Conservation (phyloP, 371 early-diverging fungal species). For the Basidiobolus meristosporus region DNA sequence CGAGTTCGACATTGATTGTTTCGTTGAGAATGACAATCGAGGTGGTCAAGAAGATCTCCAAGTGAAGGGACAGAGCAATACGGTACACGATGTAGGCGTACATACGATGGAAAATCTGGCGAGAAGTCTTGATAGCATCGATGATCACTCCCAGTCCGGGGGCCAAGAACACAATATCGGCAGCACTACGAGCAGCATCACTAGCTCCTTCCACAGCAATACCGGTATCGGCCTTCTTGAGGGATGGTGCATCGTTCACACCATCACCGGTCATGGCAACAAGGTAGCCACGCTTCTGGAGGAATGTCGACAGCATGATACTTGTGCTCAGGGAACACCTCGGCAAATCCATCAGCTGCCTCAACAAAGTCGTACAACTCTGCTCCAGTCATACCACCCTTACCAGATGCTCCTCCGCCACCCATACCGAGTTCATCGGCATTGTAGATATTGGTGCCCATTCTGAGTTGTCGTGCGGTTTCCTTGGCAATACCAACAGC, state of each 20-base stretch:
- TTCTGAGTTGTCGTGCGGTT: constrained; percentile 50
- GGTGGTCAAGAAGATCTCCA: neutral
- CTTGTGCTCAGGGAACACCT: constrained; percentile 74
- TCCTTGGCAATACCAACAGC: constrained; percentile 60
- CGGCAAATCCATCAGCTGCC: constrained; percentile 23
- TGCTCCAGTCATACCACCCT: neutral
- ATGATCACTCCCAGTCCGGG: constrained; percentile 57
- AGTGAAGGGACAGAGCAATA: constrained; percentile 1
- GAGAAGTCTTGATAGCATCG: constrained; percentile 17
- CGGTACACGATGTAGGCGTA: neutral
- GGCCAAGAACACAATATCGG: constrained; percentile 52
- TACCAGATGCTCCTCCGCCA: neutral
- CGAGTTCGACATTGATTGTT: neutral
- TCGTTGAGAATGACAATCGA: neutral
- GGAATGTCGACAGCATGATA: constrained; percentile 74
- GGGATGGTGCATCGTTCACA: constrained; percentile 90
- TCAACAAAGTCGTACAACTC: constrained; percentile 1
- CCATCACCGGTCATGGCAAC: constrained; percentile 91
- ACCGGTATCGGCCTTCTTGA: constrained; percentile 64
- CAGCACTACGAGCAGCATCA: constrained; percentile 55
- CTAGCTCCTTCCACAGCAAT: constrained; percentile 37
- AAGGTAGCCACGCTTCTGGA: constrained; percentile 58
- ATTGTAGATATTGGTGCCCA: constrained; percentile 52
- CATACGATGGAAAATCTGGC: constrained; percentile 10
- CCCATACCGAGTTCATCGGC: constrained; percentile 7